Percentiles rank a stretch among this genome's conserved stretches.
These are phyloP conservation scores for Suillus occidentalis DNA, from an alignment of 768 basidiomycete genomes.

Conservation along the genomic window DNA sequence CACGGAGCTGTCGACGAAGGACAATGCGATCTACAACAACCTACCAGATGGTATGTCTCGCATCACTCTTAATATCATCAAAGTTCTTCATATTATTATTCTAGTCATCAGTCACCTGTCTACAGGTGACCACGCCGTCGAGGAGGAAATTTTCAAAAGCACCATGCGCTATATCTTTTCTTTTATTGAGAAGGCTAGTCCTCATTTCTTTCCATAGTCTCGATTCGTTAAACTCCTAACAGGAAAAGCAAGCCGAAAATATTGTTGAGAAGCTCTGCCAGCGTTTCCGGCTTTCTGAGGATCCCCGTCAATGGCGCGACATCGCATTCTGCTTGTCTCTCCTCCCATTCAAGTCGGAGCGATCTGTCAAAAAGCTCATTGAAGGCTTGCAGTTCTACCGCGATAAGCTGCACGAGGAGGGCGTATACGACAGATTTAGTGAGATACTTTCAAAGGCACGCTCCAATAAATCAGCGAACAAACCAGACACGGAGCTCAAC, in stretches of 20 bases:
- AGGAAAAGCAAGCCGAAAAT: conserved; percentile 98
- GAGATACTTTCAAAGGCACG: conserved; percentile 95
- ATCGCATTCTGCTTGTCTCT: conserved; percentile 94
- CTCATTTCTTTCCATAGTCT: not conserved
- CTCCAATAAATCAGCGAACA: conserved; percentile 88
- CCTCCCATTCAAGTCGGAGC: conserved; percentile 95
- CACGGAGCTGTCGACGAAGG: conserved; percentile 92
- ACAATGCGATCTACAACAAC: conserved; percentile 99
- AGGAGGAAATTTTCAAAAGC: conserved; percentile 88
- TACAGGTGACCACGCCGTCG: conserved; percentile 86
- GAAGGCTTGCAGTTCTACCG: conserved; percentile 92
- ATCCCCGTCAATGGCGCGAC: conserved; percentile 95
- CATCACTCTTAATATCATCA: not conserved
- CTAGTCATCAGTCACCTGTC: conserved; percentile 94
- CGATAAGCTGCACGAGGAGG: conserved; percentile 90
- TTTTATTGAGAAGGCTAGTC: conserved; percentile 90
- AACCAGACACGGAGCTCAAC: conserved; percentile 89
- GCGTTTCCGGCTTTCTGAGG: conserved; percentile 85
- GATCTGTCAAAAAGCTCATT: conserved; percentile 93
- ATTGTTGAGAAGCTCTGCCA: conserved; percentile 98
- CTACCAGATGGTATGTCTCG: conserved; percentile 78
- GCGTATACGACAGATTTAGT: conserved; percentile 76
- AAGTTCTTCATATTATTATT: conserved; percentile 10
- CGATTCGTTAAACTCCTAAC: conserved; percentile 6
- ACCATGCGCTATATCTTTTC: conserved; percentile 95